Evolutionary conservation across 1,284 basidiomycete genomes (phyloP).

Genomic region (Schizophyllum amplum): DNA sequence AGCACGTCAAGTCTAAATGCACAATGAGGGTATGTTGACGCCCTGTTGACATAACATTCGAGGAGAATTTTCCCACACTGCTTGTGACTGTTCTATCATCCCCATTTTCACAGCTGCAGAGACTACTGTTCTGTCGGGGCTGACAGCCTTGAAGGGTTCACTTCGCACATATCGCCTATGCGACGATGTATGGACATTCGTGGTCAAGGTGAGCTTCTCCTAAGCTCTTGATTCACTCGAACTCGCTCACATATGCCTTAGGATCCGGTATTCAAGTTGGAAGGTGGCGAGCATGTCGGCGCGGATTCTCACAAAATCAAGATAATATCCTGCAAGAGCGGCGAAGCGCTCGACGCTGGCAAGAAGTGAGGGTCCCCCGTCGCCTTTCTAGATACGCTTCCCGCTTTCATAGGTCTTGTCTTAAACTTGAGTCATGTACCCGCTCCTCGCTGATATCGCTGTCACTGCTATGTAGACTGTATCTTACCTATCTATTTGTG

Average conservation of each 20-base stretch:
- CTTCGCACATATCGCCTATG: slow-evolving; percentile 89
- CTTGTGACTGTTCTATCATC: background rate
- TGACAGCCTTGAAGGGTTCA: slow-evolving; percentile 54
- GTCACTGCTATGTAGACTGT: background rate
- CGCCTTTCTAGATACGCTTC: background rate
- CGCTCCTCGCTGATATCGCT: too few species aligned
- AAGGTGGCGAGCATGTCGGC: slow-evolving; percentile 71
- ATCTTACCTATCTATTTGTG: background rate
- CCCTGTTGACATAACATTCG: background rate
- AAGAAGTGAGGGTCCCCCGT: slow-evolving; percentile 40
- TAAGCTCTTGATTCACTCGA: background rate
- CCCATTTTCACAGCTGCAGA: background rate
- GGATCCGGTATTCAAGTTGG: slow-evolving; percentile 92
- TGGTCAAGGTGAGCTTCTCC: slow-evolving; percentile 56
- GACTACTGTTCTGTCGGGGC: background rate
- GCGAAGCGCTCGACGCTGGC: slow-evolving; percentile 70
- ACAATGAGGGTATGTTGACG: slow-evolving; percentile 65
- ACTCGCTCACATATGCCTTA: background rate
- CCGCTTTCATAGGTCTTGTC: background rate
- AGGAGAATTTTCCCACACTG: background rate
- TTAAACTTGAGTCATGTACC: background rate
- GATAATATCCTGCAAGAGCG: slow-evolving; percentile 94
- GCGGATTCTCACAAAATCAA: slow-evolving; percentile 70
- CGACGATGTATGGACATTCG: slow-evolving; percentile 97
- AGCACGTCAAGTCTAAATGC: slow-evolving; percentile 89